Percentiles rank a stretch among this genome's conserved stretches.
Conservation (phyloP, 2,329 filamentous ascomycete genomes). For the Endothia cerciana region DNA sequence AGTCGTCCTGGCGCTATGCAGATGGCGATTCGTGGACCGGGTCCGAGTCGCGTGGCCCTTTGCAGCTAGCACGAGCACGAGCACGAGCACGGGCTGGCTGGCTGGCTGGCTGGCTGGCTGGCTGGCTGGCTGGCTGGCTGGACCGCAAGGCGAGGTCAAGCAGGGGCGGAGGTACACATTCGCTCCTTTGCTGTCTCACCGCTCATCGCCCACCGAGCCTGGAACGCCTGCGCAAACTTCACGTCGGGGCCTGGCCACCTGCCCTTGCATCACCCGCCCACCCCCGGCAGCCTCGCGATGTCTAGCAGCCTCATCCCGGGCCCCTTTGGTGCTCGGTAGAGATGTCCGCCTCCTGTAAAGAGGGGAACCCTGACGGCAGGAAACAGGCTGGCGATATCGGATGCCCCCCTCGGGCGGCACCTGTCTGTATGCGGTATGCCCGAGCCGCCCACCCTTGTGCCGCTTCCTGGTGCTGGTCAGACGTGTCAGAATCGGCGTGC, state of each 20-base stretch:
- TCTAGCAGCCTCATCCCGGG: neutral
- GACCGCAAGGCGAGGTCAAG: neutral
- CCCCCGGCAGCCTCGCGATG: slow-evolving; percentile 1
- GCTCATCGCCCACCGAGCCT: neutral
- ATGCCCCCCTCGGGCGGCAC: neutral
- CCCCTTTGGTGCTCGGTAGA: neutral
- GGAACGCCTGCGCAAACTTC: neutral
- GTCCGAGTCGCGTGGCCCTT: slow-evolving; percentile 8
- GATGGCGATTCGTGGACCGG: neutral
- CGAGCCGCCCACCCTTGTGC: neutral
- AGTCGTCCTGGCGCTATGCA: neutral
- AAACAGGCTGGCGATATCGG: slow-evolving; percentile 10
- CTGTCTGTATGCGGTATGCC: neutral
- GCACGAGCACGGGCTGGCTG: neutral
- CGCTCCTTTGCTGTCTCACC: neutral
- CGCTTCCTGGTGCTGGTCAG: slow-evolving; percentile 7
- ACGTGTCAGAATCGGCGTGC: slow-evolving; percentile 13
- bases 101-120: neutral
- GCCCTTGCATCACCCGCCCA: neutral
- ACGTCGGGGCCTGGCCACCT: neutral
- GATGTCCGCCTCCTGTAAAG: neutral
- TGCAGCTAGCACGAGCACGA: neutral
- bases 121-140: neutral
- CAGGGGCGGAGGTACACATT: neutral
- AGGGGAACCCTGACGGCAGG: neutral